Base-by-base conservation (phyloP, 352 stramenopile genomes). In the Pythium apleroticum region DNA sequence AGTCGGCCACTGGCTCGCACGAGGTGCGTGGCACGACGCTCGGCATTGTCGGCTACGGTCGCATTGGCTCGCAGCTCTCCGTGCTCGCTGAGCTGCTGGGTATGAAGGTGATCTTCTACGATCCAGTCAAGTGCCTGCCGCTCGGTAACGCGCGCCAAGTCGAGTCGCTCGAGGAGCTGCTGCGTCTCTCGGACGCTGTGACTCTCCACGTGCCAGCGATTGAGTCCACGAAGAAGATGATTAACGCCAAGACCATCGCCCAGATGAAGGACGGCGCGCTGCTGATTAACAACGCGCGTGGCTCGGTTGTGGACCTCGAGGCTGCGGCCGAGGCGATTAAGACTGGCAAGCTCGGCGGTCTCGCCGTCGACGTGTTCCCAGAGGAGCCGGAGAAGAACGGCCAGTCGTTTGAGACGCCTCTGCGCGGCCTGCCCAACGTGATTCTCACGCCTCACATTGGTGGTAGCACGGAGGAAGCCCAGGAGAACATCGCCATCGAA, bases 131-230 rank as follows among this genome's bases (percentile, higher is more conserved):
- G 75, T 91, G 74, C 71, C 72, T 85, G 57, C 93, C 75, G 15
- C 73, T 86, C 8, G 84, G 74, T 25, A 94, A 87, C 65, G 90
- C 79, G 14, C 89, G 84, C 52, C 89, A 97, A 60, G 85, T 96
- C 25, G 81, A 97, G 28, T 85, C 81, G 30, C 76, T 98, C 7
- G 76, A 94, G 45, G 81, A 97, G 50, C 78, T 97, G 52, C 80
- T 98, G 2, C 66, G 70, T 6, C 73, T 86, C 53, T 84, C 92
- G 15, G 95, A 99, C 70, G 97, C 95, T 52, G 91, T 98, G 50
- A 97, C 88, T 24, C 79, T 99, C n/a, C 97, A 99, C 71, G 95
- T 98, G 60, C 96, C 96, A 2, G 97, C 97, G 60, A 98, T 97
- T 58, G 84, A 90, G 52, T 86, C 89, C 9, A 95, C 97, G 50